Conservation (phyloP, 1,139 yeast genomes). For the Candida sp. region DNA sequence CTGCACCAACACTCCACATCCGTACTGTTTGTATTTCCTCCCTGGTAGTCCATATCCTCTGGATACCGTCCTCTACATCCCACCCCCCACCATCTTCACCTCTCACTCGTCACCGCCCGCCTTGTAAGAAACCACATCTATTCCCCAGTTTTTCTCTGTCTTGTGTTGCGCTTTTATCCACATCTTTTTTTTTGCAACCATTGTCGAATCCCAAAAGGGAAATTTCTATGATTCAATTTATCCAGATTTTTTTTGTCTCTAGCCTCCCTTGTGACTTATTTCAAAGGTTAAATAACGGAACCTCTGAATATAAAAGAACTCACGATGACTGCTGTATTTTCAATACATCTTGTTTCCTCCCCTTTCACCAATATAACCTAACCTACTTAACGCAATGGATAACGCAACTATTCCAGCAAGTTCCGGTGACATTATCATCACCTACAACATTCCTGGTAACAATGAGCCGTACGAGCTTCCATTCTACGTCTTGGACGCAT, state of each 20-base stretch:
- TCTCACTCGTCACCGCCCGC: not conserved
- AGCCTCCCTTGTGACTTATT: not conserved
- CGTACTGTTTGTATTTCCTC: no score
- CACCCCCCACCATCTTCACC: not conserved
- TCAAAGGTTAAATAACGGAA: not conserved
- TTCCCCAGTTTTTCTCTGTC: not conserved
- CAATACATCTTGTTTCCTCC: no score
- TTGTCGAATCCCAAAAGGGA: constrained; percentile 8
- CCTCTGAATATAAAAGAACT: not conserved
- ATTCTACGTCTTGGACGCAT: constrained; percentile 8
- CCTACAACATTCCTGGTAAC: constrained; percentile 10
- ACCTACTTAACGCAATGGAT: not conserved
- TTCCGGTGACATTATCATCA: constrained; percentile 11
- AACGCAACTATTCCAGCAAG: not conserved
- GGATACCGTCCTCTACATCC: not conserved
- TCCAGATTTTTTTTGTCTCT: not conserved
- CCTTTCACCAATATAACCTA: no score
- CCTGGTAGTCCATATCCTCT: no score
- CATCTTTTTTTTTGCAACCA: constrained; percentile 4
- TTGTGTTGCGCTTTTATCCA: not conserved
- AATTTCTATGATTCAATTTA: constrained; percentile 5
- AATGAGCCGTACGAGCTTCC: constrained; percentile 10
- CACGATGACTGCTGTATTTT: not conserved
- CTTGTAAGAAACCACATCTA: constrained; percentile 1
- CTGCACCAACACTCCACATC: no score